These are phyloP conservation scores for Rhizopogon roseolus DNA, from an alignment of 768 basidiomycete species.

Conservation along the genomic window DNA sequence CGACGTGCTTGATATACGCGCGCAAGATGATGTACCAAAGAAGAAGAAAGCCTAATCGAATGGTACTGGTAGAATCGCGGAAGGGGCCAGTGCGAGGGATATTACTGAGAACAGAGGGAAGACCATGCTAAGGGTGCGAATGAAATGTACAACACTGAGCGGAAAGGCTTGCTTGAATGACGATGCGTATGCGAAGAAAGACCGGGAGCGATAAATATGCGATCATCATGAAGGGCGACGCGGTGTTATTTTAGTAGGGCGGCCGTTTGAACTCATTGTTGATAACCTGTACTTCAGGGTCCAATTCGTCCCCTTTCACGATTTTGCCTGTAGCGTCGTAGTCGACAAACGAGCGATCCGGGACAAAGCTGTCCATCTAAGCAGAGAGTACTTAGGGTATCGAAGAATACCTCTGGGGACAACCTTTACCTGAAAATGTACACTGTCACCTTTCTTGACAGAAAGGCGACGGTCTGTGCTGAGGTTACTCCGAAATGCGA, in stretches of 20 bases:
- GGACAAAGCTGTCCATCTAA: constrained; percentile 62
- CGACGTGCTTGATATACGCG: not conserved
- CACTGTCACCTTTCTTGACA: constrained; percentile 40
- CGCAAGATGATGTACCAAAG: not conserved
- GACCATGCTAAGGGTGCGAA: not conserved
- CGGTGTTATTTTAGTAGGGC: constrained; percentile 25
- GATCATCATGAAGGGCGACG: not conserved
- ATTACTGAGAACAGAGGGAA: not conserved
- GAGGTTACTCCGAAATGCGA: constrained; percentile 51
- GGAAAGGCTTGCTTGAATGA: not conserved
- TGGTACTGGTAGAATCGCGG: not conserved
- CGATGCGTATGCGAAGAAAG: not conserved
- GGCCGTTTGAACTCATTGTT: constrained; percentile 63
- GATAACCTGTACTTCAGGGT: constrained; percentile 56
- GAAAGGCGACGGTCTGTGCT: constrained; percentile 19
- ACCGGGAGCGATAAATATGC: not conserved
- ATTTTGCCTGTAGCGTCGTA: constrained; percentile 57
- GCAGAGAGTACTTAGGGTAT: constrained; percentile 3
- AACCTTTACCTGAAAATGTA: constrained; percentile 54
- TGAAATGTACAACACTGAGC: not conserved
- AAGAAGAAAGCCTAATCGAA: not conserved
- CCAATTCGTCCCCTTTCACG: constrained; percentile 41
- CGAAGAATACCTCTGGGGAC: not conserved
- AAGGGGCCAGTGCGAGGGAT: not conserved
- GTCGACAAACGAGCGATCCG: constrained; percentile 22